phyloP scores from a whole-genome alignment of 1,284 basidiomycete species.

The Mycena citricolor region DNA sequence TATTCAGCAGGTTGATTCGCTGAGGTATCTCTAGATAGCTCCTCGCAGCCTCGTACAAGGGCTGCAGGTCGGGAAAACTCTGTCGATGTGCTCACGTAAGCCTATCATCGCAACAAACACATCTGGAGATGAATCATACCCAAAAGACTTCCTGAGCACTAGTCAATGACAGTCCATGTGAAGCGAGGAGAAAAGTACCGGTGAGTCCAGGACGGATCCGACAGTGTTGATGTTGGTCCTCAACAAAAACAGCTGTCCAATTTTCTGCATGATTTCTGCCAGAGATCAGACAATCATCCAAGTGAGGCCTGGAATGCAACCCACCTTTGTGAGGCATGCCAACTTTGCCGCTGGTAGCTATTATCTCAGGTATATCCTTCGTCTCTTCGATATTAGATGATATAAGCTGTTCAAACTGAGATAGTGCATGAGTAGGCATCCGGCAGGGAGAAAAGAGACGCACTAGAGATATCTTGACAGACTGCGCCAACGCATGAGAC shows the following conservation, averaged over 20 bases:
- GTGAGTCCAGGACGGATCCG: conserved; percentile 92
- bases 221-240: conserved; percentile 96
- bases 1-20: conserved; percentile 90
- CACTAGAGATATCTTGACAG: conserved; percentile 92
- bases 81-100: no score
- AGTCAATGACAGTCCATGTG: background rate
- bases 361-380: conserved; percentile 92
- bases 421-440: conserved; percentile 6
- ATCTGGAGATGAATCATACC: conserved; percentile 63
- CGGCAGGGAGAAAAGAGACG: conserved; percentile 21
- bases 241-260: conserved; percentile 91
- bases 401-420: conserved; percentile 87
- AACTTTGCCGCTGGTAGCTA: conserved; percentile 94
- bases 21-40: conserved; percentile 95
- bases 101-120: no score
- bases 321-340: conserved; percentile 79
- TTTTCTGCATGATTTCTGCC: conserved; percentile 95
- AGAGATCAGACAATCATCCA: conserved; percentile 44
- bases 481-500: conserved; percentile 93
- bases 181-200: conserved; percentile 66
- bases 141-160: conserved; percentile 83
- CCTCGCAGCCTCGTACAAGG: conserved; percentile 89
- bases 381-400: conserved; percentile 95
- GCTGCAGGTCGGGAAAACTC: conserved; percentile 92
- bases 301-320: conserved; percentile 4